phyloP scores from a whole-genome alignment of 305 asterid species.

The Solanum hybrid region DNA sequence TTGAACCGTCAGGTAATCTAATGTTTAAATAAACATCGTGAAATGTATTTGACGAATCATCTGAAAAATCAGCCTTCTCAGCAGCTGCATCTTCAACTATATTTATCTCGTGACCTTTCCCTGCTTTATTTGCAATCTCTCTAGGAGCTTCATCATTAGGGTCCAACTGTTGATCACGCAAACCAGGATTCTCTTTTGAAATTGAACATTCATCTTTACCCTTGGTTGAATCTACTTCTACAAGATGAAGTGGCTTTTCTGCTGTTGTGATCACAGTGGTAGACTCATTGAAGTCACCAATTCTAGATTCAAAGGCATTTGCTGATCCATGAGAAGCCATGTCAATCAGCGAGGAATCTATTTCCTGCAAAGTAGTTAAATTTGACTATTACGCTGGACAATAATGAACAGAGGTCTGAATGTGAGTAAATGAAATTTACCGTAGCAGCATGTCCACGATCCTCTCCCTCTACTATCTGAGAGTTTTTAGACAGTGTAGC shows the following conservation, averaged over 20 bases:
- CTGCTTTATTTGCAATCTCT: constrained; percentile 25
- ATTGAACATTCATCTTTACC: constrained; percentile 17
- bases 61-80: constrained; percentile 34
- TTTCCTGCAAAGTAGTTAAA: constrained; percentile 35
- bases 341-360: constrained; percentile 17
- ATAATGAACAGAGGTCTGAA: not conserved
- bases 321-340: constrained; percentile 25
- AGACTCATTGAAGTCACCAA: constrained; percentile 20
- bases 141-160: constrained; percentile 21
- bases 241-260: constrained; percentile 20
- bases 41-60: constrained; percentile 30
- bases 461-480: constrained; percentile 23
- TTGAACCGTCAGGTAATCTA: constrained; percentile 62
- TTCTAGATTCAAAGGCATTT: constrained; percentile 13
- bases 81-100: constrained; percentile 22
- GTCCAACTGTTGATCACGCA: constrained; percentile 16
- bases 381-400: not conserved
- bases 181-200: constrained; percentile 17
- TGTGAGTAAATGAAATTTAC: constrained; percentile 19
- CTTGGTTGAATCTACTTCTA: constrained; percentile 17
- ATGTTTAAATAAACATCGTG: constrained; percentile 65
- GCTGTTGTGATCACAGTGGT: constrained; percentile 25
- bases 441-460: constrained; percentile 29
- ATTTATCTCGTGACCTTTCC: constrained; percentile 15
- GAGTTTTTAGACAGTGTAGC: constrained; percentile 25